Base-by-base conservation (phyloP, 2,329 filamentous ascomycete species). In the Aspergillus proliferans region DNA sequence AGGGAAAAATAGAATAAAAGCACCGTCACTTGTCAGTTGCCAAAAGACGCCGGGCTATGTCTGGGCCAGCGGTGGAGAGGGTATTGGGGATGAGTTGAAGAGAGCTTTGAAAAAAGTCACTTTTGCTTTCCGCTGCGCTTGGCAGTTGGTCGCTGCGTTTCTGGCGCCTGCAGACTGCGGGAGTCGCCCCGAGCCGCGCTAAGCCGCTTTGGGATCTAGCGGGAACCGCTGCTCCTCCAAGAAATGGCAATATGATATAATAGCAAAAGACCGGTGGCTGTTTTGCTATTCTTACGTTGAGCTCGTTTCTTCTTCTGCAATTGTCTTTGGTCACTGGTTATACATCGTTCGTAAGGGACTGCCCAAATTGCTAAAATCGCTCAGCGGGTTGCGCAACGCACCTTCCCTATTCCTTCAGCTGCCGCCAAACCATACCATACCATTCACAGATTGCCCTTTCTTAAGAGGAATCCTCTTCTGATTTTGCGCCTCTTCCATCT, bases 21-120 rank as follows among this genome's bases (percentile, higher is more conserved):
- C 45, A 58, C 56, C 52, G 51, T 58, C 55, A 50, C 56, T 53
- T 48, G 56, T 52, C 46, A 40, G 38, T 40, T 40, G 50, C 40
- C 41, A 45, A 45, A 36, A 44, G 52, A 24, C 43, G 49, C 40
- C 51, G 49, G 54, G 50, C 54, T 56, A 51, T 50, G 55, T 58
- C 52, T 52, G 58, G 57, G 58, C 58, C 54, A 59, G 52, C 56
- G 48, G 48, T 54, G 49, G 55, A 48, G 51, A 49, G 43, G 48
- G 48, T 49, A 50, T 48, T 45, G 43, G 45, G 43, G 53, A 47
- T 46, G 45, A 53, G 49, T 58, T 52, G 55, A 49, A 52, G 54
- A 57, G 53, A 56, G 50, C 53, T 58, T 59, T 60, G 62, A 66
- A 68, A 68, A 68, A 65, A 64, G 65, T 67, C 57, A 58, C 56